These are phyloP conservation scores for Takakia lepidozioides DNA, from an alignment of 225 moss, liverwort and hornwort species.

Conservation along the genomic window DNA sequence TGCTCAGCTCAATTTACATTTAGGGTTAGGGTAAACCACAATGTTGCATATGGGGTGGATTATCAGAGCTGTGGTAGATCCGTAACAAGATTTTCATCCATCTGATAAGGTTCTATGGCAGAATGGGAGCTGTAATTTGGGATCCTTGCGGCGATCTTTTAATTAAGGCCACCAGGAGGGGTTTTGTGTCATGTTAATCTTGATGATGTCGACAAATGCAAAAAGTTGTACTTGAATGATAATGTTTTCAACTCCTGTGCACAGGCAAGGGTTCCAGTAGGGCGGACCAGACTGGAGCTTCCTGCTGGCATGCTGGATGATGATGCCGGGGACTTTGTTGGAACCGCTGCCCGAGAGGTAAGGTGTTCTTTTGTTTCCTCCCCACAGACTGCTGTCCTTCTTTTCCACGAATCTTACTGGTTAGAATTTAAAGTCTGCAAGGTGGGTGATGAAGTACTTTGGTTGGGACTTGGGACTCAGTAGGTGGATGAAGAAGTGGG, in stretches of 20 bases:
- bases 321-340: conserved; percentile 80
- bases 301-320: conserved; percentile 96
- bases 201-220: no score
- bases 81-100: no score
- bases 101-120: no score
- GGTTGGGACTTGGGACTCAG: conserved; percentile 1
- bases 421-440: neutral
- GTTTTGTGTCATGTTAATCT: no score
- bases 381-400: no score
- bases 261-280: conserved; percentile 89
- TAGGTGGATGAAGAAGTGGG: conserved; percentile 96
- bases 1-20: neutral
- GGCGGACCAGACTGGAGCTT: conserved; percentile 76
- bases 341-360: conserved; percentile 91
- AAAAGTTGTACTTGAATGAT: no score
- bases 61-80: no score
- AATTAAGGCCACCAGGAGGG: no score
- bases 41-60: no score
- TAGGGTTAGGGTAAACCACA: neutral
- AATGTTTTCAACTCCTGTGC: conserved; percentile 1
- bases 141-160: no score
- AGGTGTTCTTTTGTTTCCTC: neutral
- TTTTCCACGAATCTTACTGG: neutral
- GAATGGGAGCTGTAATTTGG: no score
- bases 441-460: no score